phyloP scores from a whole-genome alignment of 345 rosid species.

The Mercurialis annua region DNA sequence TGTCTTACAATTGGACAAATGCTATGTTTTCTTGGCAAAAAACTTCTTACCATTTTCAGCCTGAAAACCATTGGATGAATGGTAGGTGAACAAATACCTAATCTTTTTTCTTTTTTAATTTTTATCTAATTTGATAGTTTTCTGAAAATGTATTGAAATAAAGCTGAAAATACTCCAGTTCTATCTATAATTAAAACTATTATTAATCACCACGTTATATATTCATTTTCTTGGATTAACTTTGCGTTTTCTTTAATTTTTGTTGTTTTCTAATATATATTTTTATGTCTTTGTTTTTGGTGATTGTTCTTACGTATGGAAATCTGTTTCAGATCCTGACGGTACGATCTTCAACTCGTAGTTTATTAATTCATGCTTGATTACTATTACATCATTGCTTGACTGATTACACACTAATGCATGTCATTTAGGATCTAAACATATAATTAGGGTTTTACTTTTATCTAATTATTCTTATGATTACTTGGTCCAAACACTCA shows the following conservation, averaged over 20 bases:
- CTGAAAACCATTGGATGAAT: constrained; percentile 89
- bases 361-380: too few species aligned
- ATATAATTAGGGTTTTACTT: too few species aligned
- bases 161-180: too few species aligned
- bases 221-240: too few species aligned
- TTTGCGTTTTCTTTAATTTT: not conserved
- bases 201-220: too few species aligned
- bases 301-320: constrained; percentile 25
- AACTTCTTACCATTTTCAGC: constrained; percentile 87
- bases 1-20: constrained; percentile 65
- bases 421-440: not conserved
- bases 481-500: too few species aligned
- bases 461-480: too few species aligned
- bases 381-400: too few species aligned
- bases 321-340: constrained; percentile 71
- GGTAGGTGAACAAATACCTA: constrained; percentile 41
- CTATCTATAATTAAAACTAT: too few species aligned
- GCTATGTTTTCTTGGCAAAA: constrained; percentile 89
- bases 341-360: constrained; percentile 61
- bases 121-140: not conserved
- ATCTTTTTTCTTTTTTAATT: too few species aligned
- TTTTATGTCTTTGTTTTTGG: constrained; percentile 9
- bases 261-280: constrained; percentile 2
- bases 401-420: not conserved
- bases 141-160: too few species aligned